Base-by-base conservation (phyloP, 106 monocot species). In the Narthecium ossifragum region DNA sequence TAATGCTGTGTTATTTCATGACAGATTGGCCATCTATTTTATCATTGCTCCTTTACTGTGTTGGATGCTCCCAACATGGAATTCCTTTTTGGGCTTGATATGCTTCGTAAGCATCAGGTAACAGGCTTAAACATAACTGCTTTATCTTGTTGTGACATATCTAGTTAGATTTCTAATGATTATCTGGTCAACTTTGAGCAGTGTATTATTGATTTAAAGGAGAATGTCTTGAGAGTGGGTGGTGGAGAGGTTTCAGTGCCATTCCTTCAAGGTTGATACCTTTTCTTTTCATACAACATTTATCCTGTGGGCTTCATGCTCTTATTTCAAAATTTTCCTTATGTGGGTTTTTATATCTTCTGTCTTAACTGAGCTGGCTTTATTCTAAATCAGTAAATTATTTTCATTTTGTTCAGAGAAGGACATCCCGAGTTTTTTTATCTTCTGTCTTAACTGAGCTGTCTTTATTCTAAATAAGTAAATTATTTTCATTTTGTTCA, bases 181-280 rank as follows among this genome's bases (percentile, higher is more conserved):
- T 61, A 8, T 23, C 31, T 48, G 24, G 47, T 36, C 34, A 31
- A 24, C 26, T 23, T 13, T 51, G 0, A 76, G 54, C 70, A 96
- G 96, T 96, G 96, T 62, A 90, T 81, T 64, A 90, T 96, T 61
- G 96, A 96, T 64, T 71, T 96, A n/a, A 96, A 96, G 53, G 90
- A 96, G n/a, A 96, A 90, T 72, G 90, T 96, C 31, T 64, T 96
- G 48, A 80, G 96, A 78, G 86, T 96, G 26, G 96, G 90, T 47
- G 96, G 86, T 53, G 96, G 96, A 47, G 96, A 96, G 66, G 96
- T 90, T 76, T 79, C 86, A n/a, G 96, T 96, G 58, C 96, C 96
- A 67, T 96, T 96, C 75, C 78, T 96, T 59, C 81, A 86, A 90
- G 96, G 96, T 96, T 59, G 33, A 21, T 55, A n/a, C n/a, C n/a